Evolutionary conservation across 2,329 filamentous ascomycete species (phyloP).

Genomic region (Neonectria sp.): DNA sequence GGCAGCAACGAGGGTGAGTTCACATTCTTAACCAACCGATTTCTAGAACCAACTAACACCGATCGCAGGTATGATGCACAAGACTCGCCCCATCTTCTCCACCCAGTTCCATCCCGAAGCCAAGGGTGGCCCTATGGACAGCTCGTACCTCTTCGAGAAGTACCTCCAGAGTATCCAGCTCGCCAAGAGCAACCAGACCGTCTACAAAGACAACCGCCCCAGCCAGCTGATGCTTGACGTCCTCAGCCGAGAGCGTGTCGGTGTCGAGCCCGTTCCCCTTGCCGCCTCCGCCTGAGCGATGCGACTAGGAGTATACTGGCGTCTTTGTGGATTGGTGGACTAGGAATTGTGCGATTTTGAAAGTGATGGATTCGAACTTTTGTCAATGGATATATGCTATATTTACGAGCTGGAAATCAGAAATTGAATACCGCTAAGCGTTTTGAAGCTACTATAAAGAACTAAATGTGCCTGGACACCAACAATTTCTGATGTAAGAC

Average conservation of each 20-base stretch:
- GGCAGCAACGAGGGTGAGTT: constrained; percentile 88
- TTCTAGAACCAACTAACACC: constrained; percentile 19
- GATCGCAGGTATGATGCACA: constrained; percentile 82
- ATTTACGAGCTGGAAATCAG: constrained; percentile 4
- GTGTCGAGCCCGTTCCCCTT: constrained; percentile 78
- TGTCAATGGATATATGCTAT: constrained; percentile 1
- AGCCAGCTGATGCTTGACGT: constrained; percentile 91
- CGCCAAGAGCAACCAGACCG: constrained; percentile 87
- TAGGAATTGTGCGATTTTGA: constrained; percentile 29
- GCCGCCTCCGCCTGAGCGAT: constrained; percentile 62
- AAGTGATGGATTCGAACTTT: constrained; percentile 15
- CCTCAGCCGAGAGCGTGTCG: constrained; percentile 93
- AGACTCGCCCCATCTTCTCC: constrained; percentile 95
- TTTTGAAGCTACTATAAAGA: neutral
- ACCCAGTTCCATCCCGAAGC: constrained; percentile 99
- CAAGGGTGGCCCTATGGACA: constrained; percentile 97
- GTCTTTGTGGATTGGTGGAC: constrained; percentile 36
- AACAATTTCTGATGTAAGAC: neutral
- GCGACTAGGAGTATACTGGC: constrained; percentile 21
- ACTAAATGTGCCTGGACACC: neutral
- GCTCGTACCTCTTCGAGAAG: constrained; percentile 95
- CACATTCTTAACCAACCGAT: neutral
- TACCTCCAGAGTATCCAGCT: constrained; percentile 91
- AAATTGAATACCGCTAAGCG: constrained; percentile 13
- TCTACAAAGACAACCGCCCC: constrained; percentile 89